Conservation (phyloP, 2,329 filamentous ascomycete species). For the Raffaelea deltoideospora region DNA sequence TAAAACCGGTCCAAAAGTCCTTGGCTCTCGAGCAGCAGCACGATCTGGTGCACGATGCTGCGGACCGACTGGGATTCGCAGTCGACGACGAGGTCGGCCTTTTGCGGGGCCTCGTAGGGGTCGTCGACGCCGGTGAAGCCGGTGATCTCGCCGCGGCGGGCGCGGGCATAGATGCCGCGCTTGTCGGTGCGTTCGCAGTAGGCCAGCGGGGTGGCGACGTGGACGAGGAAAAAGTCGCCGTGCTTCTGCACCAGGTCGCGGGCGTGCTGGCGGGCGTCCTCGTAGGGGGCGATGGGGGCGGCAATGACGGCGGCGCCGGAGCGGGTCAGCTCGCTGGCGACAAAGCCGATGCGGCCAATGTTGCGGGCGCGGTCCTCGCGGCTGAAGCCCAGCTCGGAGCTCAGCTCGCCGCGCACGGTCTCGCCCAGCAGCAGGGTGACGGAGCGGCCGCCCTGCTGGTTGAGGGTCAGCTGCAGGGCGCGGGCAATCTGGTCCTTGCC, state of each 20-base stretch:
- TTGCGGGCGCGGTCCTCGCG: conserved; percentile 86
- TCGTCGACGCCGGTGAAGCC: conserved; percentile 98
- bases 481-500: conserved; percentile 96
- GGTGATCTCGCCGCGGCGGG: conserved; percentile 82
- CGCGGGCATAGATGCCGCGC: conserved; percentile 73
- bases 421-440: conserved; percentile 92
- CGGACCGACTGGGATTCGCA: conserved; percentile 74
- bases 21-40: conserved; percentile 77
- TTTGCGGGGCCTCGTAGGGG: conserved; percentile 75
- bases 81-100: conserved; percentile 76
- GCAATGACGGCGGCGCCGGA: conserved; percentile 91
- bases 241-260: conserved; percentile 75
- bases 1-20: conserved; percentile 66
- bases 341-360: conserved; percentile 91
- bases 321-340: conserved; percentile 85
- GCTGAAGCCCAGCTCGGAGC: conserved; percentile 89
- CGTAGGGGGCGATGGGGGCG: conserved; percentile 89
- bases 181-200: conserved; percentile 92
- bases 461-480: conserved; percentile 89
- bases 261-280: conserved; percentile 59
- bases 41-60: conserved; percentile 91
- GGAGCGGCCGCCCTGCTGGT: conserved; percentile 91
- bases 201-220: conserved; percentile 86
- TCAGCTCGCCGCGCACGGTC: conserved; percentile 85
- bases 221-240: conserved; percentile 86